Evolutionary conservation across 2,329 filamentous ascomycete species (phyloP).

Genomic region (Mycocentrospora acerina): DNA sequence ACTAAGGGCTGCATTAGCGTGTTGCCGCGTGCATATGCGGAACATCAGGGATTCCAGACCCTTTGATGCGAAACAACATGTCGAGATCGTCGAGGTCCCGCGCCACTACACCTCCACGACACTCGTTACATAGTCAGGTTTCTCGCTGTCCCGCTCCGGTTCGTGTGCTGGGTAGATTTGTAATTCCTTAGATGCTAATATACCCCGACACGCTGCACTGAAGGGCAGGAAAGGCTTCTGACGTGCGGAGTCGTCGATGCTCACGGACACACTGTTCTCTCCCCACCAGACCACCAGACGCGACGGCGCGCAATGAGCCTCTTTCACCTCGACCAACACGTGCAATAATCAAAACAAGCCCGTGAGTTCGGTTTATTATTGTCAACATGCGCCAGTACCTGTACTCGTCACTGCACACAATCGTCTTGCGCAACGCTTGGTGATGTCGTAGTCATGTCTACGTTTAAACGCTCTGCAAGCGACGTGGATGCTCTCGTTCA

Average conservation of each 20-base stretch:
- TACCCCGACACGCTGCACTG: slow-evolving; percentile 6
- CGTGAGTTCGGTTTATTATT: slow-evolving; percentile 23
- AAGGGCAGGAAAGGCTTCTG: slow-evolving; percentile 5
- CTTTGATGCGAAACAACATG: slow-evolving; percentile 21
- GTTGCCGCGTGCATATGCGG: no score
- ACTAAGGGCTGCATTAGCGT: background rate
- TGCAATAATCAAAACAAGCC: slow-evolving; percentile 13
- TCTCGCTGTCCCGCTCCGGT: background rate
- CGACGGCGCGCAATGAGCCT: slow-evolving; percentile 24
- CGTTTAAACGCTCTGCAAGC: slow-evolving; percentile 28
- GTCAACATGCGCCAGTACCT: slow-evolving; percentile 8
- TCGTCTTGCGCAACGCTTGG: slow-evolving; percentile 16
- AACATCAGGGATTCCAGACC: slow-evolving; percentile 18
- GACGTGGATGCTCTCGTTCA: slow-evolving; percentile 21
- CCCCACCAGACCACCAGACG: slow-evolving; percentile 23
- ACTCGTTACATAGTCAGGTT: slow-evolving; percentile 1
- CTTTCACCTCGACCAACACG: slow-evolving; percentile 25
- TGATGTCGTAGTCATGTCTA: slow-evolving; percentile 17
- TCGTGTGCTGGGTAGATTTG: background rate
- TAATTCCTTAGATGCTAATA: background rate
- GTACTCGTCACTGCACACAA: slow-evolving; percentile 1
- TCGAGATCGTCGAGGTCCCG: slow-evolving; percentile 3
- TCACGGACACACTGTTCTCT: slow-evolving; percentile 13
- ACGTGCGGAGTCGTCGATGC: slow-evolving; percentile 18
- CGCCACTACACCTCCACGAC: slow-evolving; percentile 1